Percentiles rank a stretch among this genome's conserved stretches.
Conservation (phyloP, 2,329 filamentous ascomycete genomes). For the Hypoxylon sp. region DNA sequence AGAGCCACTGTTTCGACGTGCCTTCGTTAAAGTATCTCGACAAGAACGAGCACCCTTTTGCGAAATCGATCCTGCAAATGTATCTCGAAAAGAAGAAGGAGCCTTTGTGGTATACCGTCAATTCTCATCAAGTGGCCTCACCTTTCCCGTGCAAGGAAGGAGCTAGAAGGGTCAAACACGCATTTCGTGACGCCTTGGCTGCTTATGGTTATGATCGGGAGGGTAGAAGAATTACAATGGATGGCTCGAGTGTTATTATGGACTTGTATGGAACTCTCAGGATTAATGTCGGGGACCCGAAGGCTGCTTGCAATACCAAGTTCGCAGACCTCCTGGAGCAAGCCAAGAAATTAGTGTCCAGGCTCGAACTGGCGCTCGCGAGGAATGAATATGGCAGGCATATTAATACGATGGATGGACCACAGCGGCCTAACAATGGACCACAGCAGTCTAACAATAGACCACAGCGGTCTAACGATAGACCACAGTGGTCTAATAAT, state of each 20-base stretch:
- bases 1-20: constrained; percentile 48
- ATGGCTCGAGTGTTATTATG: constrained; percentile 21
- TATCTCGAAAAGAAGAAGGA: constrained; percentile 49
- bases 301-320: constrained; percentile 43
- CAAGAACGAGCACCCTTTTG: constrained; percentile 46
- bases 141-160: constrained; percentile 42
- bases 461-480: too few relatives aligned
- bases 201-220: constrained; percentile 48
- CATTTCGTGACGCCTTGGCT: constrained; percentile 48
- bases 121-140: background rate
- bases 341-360: constrained; percentile 38
- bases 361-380: constrained; percentile 31
- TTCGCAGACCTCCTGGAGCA: constrained; percentile 44
- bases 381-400: constrained; percentile 27
- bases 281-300: constrained; percentile 33
- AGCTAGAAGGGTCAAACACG: constrained; percentile 43
- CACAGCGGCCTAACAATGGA: background rate
- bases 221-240: constrained; percentile 39
- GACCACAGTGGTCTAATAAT: too few relatives aligned
- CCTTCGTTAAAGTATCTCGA: constrained; percentile 50
- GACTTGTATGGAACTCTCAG: constrained; percentile 48
- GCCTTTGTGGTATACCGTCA: constrained; percentile 47
- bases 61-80: constrained; percentile 48
- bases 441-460: background rate
- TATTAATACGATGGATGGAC: background rate